Percentiles rank a stretch among this genome's conserved stretches.
Evolutionary conservation across 768 basidiomycete genomes (phyloP).

Genomic region (Pleurotus eryngii): DNA sequence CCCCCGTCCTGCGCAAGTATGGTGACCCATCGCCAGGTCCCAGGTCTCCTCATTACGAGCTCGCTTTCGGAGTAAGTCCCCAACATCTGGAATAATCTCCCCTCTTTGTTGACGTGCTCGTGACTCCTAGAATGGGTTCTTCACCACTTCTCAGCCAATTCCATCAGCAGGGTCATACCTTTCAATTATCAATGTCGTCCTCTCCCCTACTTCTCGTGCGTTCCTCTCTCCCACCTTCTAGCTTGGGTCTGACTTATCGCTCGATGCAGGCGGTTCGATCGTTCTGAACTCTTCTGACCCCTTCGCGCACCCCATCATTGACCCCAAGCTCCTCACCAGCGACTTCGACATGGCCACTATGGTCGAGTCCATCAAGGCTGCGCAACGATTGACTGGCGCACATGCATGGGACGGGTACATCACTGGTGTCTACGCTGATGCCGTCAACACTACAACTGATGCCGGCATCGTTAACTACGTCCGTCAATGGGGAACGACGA

Average conservation of each 20-base stretch:
- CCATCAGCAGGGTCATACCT: conserved; percentile 28
- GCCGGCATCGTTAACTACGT: conserved; percentile 20
- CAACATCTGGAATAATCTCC: neutral
- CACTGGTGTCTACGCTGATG: conserved; percentile 12
- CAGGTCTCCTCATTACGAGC: conserved; percentile 31
- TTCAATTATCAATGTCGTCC: conserved; percentile 21
- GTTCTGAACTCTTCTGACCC: conserved; percentile 24
- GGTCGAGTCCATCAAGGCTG: conserved; percentile 22
- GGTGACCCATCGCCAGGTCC: conserved; percentile 35
- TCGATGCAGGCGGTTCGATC: conserved; percentile 20
- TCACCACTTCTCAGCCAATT: conserved; percentile 1
- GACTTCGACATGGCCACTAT: conserved; percentile 24
- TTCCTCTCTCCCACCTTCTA: neutral
- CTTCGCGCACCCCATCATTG: conserved; percentile 22
- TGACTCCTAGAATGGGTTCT: conserved; percentile 6
- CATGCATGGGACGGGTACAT: conserved; percentile 27
- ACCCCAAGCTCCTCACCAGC: conserved; percentile 18
- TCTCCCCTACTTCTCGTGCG: conserved; percentile 35
- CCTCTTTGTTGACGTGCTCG: conserved; percentile 9
- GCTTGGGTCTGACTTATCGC: neutral
- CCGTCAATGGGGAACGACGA: conserved; percentile 13
- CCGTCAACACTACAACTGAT: conserved; percentile 23
- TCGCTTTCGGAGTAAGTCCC: conserved; percentile 26
- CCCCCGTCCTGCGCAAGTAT: conserved; percentile 23
- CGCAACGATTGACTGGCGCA: conserved; percentile 20